phyloP scores from a whole-genome alignment of 2,329 filamentous ascomycete species.

The Cladosporium colombiae region DNA sequence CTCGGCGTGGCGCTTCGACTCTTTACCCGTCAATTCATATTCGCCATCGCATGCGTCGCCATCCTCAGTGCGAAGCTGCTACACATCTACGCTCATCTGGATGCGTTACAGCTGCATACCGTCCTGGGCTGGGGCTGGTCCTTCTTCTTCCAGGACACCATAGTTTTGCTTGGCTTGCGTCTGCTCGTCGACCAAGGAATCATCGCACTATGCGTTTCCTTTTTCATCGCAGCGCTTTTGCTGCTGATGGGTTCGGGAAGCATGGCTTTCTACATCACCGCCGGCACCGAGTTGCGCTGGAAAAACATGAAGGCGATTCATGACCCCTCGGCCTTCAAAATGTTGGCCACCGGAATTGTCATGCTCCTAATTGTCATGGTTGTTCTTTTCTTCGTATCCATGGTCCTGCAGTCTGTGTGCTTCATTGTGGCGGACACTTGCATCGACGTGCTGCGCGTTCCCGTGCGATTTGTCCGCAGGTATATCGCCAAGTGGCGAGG shows the following conservation, averaged over 20 bases:
- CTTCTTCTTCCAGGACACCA: constrained; percentile 20
- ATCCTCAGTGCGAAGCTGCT: constrained; percentile 13
- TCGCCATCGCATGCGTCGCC: constrained; percentile 13
- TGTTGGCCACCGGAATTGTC: constrained; percentile 18
- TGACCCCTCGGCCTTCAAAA: constrained; percentile 19
- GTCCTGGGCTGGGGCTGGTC: constrained; percentile 18
- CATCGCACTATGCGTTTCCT: constrained; percentile 8
- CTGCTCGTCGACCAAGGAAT: constrained; percentile 13
- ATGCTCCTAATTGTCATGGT: constrained; percentile 18
- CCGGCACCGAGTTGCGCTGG: constrained; percentile 17
- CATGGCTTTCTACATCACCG: constrained; percentile 17
- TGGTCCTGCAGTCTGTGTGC: constrained; percentile 11
- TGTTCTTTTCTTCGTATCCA: constrained; percentile 15
- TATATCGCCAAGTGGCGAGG: constrained; percentile 11
- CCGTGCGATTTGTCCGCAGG: not conserved
- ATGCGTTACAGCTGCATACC: constrained; percentile 14
- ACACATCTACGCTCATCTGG: constrained; percentile 18
- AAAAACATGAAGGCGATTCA: constrained; percentile 20
- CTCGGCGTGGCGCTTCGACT: constrained; percentile 18
- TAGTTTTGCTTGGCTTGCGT: constrained; percentile 8
- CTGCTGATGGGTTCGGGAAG: constrained; percentile 19
- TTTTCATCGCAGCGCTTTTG: constrained; percentile 9
- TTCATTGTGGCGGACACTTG: constrained; percentile 16
- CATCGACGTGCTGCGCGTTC: constrained; percentile 9
- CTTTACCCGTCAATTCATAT: constrained; percentile 17